These are phyloP conservation scores for Pelargonium myrrhifolium DNA, from an alignment of 441 rosid species.

Conservation along the genomic window DNA sequence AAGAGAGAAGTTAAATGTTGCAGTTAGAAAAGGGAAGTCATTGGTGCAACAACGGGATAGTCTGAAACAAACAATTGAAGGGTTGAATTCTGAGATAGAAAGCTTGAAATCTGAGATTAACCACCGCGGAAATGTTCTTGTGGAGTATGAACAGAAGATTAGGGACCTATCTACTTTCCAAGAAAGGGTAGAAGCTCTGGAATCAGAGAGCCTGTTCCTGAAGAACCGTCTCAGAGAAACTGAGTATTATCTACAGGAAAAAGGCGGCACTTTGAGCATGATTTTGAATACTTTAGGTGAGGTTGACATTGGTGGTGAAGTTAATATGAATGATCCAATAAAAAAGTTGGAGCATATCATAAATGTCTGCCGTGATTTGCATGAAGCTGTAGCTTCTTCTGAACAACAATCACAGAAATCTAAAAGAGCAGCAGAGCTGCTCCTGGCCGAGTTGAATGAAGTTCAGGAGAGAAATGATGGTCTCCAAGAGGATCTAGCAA, in stretches of 20 bases:
- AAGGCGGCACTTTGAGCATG: conserved; percentile 43
- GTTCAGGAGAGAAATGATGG: conserved; percentile 96
- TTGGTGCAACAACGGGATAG: conserved; percentile 89
- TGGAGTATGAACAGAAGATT: conserved; percentile 53
- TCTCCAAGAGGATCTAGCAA: conserved; percentile 80
- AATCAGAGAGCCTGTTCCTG: conserved; percentile 57
- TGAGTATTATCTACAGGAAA: conserved; percentile 56
- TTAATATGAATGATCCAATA: conserved; percentile 44
- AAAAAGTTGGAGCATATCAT: conserved; percentile 57
- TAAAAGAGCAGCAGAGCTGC: conserved; percentile 82
- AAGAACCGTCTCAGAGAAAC: conserved; percentile 60
- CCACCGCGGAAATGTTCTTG: conserved; percentile 43
- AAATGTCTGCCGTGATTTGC: conserved; percentile 50
- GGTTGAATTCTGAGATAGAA: conserved; percentile 54
- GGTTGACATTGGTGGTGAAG: conserved; percentile 59
- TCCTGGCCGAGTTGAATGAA: conserved; percentile 92
- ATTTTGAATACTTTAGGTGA: conserved; percentile 43
- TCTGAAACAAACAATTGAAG: conserved; percentile 77
- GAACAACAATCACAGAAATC: conserved; percentile 82
- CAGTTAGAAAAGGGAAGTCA: conserved; percentile 95
- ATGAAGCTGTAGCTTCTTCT: conserved; percentile 44
- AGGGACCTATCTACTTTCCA: conserved; percentile 48
- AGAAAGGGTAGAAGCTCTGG: conserved; percentile 49
- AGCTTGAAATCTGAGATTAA: conserved; percentile 62
- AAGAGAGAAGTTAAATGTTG: conserved; percentile 88